phyloP scores from a whole-genome alignment of 1,139 yeast species.

The Sugiyamaella paludigena region DNA sequence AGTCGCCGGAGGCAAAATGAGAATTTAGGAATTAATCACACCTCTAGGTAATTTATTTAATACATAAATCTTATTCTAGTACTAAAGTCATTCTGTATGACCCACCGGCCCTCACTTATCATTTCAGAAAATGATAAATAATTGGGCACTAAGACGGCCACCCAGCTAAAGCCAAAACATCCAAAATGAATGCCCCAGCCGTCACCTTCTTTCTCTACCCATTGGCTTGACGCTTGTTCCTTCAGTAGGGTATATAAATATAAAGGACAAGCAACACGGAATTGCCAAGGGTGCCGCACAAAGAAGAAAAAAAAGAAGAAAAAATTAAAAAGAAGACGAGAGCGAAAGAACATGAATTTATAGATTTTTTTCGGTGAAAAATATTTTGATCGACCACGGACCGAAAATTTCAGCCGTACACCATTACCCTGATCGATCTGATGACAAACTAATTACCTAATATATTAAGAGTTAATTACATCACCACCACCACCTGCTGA shows the following conservation, averaged over 20 bases:
- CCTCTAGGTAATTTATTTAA: neutral
- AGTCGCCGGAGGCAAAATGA: too few relatives aligned
- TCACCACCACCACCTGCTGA: too few relatives aligned
- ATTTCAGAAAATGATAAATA: slow-evolving; percentile 35
- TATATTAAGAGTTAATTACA: too few relatives aligned
- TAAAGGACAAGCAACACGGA: slow-evolving; percentile 61
- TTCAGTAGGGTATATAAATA: slow-evolving; percentile 37
- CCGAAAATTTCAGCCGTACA: too few relatives aligned
- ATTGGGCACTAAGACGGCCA: slow-evolving; percentile 62
- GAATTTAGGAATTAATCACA: too few relatives aligned
- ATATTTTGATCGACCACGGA: neutral
- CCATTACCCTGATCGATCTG: too few relatives aligned
- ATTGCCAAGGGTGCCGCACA: slow-evolving; percentile 72
- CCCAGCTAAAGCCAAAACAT: slow-evolving; percentile 35
- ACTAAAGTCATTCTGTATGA: slow-evolving; percentile 46
- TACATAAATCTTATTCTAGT: neutral
- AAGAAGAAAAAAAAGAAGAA: slow-evolving; percentile 34
- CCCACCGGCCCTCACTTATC: slow-evolving; percentile 59
- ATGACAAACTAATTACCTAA: too few relatives aligned
- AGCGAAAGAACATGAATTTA: neutral
- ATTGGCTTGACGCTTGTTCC: slow-evolving; percentile 61
- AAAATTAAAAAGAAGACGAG: slow-evolving; percentile 14
- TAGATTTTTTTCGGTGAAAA: neutral
- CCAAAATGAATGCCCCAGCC: slow-evolving; percentile 19
- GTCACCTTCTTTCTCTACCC: slow-evolving; percentile 50